phyloP scores from a whole-genome alignment of 441 rosid species.

The Adansonia madagascariensis region DNA sequence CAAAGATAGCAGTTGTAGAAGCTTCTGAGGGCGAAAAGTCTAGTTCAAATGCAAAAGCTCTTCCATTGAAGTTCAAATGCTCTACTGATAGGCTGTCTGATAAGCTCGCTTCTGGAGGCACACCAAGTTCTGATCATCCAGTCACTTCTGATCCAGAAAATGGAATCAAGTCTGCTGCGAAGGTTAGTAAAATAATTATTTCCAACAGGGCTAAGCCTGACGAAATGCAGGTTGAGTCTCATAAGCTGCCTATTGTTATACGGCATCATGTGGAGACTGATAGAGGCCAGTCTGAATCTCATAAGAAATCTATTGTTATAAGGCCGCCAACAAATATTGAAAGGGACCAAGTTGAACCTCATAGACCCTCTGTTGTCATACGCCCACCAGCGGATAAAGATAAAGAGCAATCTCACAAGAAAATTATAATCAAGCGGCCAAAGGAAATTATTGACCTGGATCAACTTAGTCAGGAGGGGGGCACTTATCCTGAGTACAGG shows the following conservation, averaged over 20 bases:
- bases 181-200: conserved; percentile 71
- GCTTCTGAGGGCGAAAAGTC: conserved; percentile 62
- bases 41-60: conserved; percentile 55
- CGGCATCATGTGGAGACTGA: conserved; percentile 62
- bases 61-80: conserved; percentile 79
- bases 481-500: conserved; percentile 62
- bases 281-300: conserved; percentile 64
- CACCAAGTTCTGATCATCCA: conserved; percentile 60
- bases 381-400: conserved; percentile 75
- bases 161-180: conserved; percentile 57
- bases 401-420: conserved; percentile 71
- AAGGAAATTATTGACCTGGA: conserved; percentile 79
- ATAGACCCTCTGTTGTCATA: conserved; percentile 72
- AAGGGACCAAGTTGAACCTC: conserved; percentile 62
- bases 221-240: conserved; percentile 55
- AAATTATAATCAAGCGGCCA: conserved; percentile 75
- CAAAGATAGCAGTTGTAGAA: conserved; percentile 53
- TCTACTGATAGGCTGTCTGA: conserved; percentile 60
- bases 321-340: conserved; percentile 65
- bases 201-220: conserved; percentile 72
- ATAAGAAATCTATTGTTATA: conserved; percentile 67
- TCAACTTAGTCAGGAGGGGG: conserved; percentile 73
- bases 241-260: conserved; percentile 53
- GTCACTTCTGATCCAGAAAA: conserved; percentile 54
- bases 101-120: conserved; percentile 49